Evolutionary conservation across 192 early-diverging fungal species (phyloP).

Genomic region (Phlyctochytrium planicorne): DNA sequence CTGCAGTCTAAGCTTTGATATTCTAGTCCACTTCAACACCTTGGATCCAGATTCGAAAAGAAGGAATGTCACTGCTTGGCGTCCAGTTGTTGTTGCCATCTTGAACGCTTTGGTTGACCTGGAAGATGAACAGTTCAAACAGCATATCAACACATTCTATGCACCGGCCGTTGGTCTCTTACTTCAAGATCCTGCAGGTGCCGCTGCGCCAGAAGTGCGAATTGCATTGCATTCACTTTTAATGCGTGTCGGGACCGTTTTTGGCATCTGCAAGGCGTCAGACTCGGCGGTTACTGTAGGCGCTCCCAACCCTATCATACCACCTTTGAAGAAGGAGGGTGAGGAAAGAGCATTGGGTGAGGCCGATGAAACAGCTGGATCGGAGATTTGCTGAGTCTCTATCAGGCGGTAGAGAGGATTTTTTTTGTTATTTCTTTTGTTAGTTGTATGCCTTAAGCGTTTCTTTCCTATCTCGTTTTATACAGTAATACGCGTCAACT

Average conservation of each 20-base stretch:
- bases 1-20: constrained; percentile 53
- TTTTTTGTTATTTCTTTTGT: too few relatives aligned
- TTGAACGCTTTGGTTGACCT: constrained; percentile 66
- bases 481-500: too few relatives aligned
- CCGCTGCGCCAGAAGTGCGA: constrained; percentile 57
- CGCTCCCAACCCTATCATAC: not conserved
- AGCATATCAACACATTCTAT: constrained; percentile 64
- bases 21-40: constrained; percentile 61
- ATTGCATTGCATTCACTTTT: constrained; percentile 43
- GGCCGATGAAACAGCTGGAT: not conserved
- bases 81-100: constrained; percentile 71
- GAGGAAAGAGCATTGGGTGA: not conserved
- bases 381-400: not conserved
- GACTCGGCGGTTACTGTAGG: constrained; percentile 1
- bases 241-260: constrained; percentile 33
- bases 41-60: constrained; percentile 71
- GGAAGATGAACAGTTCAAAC: constrained; percentile 65
- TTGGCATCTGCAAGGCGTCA: constrained; percentile 28
- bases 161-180: constrained; percentile 62
- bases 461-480: too few relatives aligned
- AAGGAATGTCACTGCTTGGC: constrained; percentile 71
- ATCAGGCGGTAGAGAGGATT: too few relatives aligned
- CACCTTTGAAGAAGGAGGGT: not conserved
- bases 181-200: constrained; percentile 45
- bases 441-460: too few relatives aligned